These are phyloP conservation scores for Fusarium mangiferae DNA, from an alignment of 2,329 filamentous ascomycete genomes.

Conservation along the genomic window DNA sequence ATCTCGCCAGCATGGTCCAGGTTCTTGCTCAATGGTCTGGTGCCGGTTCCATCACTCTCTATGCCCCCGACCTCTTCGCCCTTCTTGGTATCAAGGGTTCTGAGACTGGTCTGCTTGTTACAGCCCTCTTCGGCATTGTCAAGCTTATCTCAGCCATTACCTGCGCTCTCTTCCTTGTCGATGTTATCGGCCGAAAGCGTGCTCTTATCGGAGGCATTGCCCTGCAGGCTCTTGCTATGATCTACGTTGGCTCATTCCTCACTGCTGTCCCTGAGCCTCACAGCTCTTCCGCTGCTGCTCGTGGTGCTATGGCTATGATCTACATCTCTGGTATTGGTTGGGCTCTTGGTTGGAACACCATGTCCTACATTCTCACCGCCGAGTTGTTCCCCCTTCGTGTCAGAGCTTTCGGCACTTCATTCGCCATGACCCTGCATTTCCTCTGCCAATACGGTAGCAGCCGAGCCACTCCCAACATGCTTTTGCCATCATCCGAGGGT, in stretches of 20 bases:
- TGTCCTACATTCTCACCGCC: slow-evolving; percentile 31
- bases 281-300: neutral
- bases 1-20: slow-evolving; percentile 34
- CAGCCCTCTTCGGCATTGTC: slow-evolving; percentile 14
- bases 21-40: slow-evolving; percentile 34
- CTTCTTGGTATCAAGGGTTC: slow-evolving; percentile 12
- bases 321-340: slow-evolving; percentile 31
- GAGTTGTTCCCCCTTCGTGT: slow-evolving; percentile 26
- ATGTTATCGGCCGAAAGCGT: slow-evolving; percentile 17
- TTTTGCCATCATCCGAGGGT: neutral
- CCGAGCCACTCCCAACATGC: slow-evolving; percentile 15
- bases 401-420: slow-evolving; percentile 12
- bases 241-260: slow-evolving; percentile 14
- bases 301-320: slow-evolving; percentile 20
- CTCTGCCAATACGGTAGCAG: slow-evolving; percentile 18
- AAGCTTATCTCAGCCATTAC: slow-evolving; percentile 13
- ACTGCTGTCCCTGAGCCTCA: neutral
- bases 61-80: slow-evolving; percentile 7
- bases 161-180: slow-evolving; percentile 10
- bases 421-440: slow-evolving; percentile 20
- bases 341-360: slow-evolving; percentile 31
- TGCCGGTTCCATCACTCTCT: slow-evolving; percentile 20
- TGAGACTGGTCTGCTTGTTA: slow-evolving; percentile 17
- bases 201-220: slow-evolving; percentile 10
- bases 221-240: slow-evolving; percentile 13